Evolutionary conservation across 768 basidiomycete species (phyloP), one percentile per base, ranked within the genome.

Genomic region (Tulasnella sp.): DNA sequence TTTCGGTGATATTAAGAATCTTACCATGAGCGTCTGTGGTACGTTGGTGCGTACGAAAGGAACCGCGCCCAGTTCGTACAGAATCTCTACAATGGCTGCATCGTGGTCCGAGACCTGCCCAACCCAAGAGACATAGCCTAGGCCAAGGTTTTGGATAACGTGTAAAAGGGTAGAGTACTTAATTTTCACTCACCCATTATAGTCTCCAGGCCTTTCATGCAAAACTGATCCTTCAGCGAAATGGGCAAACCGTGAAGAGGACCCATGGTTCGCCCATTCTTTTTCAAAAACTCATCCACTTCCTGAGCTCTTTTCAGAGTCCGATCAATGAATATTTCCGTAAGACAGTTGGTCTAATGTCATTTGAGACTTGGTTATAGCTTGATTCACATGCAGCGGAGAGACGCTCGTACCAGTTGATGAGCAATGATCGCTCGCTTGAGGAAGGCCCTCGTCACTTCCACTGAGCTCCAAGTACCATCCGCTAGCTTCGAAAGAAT

Each of bases 381-480:
- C 42, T 16, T 12, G 22, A 50, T 24, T 28, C 46, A 77, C 22
- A 46, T 44, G 20, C 40, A 34, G 77, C 24, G 31, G 37, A 54
- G 20, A 75, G 31, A 12, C 11, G 31, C n/a, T 84, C 89, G 83
- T 78, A 93, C 93, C 22, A 95, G 84, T 82, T 95, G 94, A 72
- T 96, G 94, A 4, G 94, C 94, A 69, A 96, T 85, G 69, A 93
- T 89, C 0, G 95, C 95, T 64, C 94, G 87, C 85, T 95, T 95
- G 82, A 89, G 91, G 85, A 92, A 95, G 0, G 94, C 93, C 0
- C 87, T 90, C 0, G 92, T 92, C 2, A 94, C 93, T 22, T 90
- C 89, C 1, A 93, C 89, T 1, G 92, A 87, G 0, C 92, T 88
- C 91, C 91, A 94, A 72, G 86, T 84, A 3, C 88, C 88, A 0